Percentiles rank a stretch among this genome's conserved stretches.
Conservation (phyloP, 768 basidiomycete species). For the Mycena belliarum region DNA sequence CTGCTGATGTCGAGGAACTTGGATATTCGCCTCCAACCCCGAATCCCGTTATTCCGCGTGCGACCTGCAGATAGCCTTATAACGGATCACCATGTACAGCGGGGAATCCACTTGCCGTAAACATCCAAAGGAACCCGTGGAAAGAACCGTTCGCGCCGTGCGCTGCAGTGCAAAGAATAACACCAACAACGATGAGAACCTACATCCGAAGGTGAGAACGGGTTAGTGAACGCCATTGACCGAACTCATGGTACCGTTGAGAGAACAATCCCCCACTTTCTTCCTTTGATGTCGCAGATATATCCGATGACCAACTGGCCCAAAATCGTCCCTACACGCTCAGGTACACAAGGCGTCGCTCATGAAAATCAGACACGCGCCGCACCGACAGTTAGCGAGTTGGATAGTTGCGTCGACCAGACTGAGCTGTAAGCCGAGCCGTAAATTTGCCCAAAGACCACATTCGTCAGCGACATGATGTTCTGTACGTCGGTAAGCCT, state of each 20-base stretch:
- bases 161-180: conserved; percentile 67
- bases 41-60: conserved; percentile 66
- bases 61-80: background rate
- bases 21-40: conserved; percentile 83
- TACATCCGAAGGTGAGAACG: background rate
- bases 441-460: conserved; percentile 28
- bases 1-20: conserved; percentile 66
- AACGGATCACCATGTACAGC: background rate
- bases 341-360: background rate
- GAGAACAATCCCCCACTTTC: conserved; percentile 71
- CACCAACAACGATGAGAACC: conserved; percentile 67
- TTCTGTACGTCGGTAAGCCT: conserved; percentile 46
- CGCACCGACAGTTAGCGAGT: conserved; percentile 68
- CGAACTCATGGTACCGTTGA: conserved; percentile 44
- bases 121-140: conserved; percentile 70
- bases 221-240: background rate
- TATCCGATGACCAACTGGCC: conserved; percentile 66
- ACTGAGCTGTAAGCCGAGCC: conserved; percentile 55
- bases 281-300: conserved; percentile 72
- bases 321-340: conserved; percentile 55
- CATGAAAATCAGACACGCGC: background rate
- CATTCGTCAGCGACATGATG: conserved; percentile 73
- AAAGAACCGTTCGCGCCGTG: conserved; percentile 58
- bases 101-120: conserved; percentile 53
- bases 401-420: conserved; percentile 70